These are phyloP conservation scores for Corylus americana DNA, from an alignment of 306 rosid species.

Conservation along the genomic window DNA sequence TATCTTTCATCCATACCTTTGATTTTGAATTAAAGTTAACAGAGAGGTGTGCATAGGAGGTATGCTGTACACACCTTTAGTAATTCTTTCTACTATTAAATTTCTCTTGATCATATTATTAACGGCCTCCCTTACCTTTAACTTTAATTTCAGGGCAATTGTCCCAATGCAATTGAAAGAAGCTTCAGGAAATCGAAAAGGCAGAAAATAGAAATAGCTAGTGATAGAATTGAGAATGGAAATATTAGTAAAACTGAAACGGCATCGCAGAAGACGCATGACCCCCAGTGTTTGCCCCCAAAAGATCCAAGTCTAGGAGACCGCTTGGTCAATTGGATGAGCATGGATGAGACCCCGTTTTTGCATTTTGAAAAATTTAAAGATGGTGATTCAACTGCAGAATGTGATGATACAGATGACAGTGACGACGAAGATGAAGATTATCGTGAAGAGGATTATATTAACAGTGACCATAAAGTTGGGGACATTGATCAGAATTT, in stretches of 20 bases:
- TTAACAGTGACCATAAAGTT: slow-evolving; percentile 30
- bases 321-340: slow-evolving; percentile 69
- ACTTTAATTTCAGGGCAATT: slow-evolving; percentile 45
- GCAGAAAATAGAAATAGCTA: slow-evolving; percentile 38
- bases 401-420: slow-evolving; percentile 48
- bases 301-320: slow-evolving; percentile 31
- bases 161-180: slow-evolving; percentile 38
- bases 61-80: no score
- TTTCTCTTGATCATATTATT: background rate
- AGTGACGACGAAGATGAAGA: slow-evolving; percentile 51
- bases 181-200: slow-evolving; percentile 55
- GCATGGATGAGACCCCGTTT: slow-evolving; percentile 64
- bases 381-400: slow-evolving; percentile 45
- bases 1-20: no score
- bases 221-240: slow-evolving; percentile 30
- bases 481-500: slow-evolving; percentile 28
- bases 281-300: slow-evolving; percentile 28
- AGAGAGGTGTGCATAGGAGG: no score
- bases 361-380: slow-evolving; percentile 41
- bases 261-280: slow-evolving; percentile 36
- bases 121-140: background rate
- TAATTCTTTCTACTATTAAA: background rate
- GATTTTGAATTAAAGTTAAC: no score
- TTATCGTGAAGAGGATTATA: slow-evolving; percentile 39
- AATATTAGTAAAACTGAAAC: slow-evolving; percentile 37